Evolutionary conservation across 176 grass and related monocot species (phyloP).

Genomic region (Cenchrus fungigraminus): DNA sequence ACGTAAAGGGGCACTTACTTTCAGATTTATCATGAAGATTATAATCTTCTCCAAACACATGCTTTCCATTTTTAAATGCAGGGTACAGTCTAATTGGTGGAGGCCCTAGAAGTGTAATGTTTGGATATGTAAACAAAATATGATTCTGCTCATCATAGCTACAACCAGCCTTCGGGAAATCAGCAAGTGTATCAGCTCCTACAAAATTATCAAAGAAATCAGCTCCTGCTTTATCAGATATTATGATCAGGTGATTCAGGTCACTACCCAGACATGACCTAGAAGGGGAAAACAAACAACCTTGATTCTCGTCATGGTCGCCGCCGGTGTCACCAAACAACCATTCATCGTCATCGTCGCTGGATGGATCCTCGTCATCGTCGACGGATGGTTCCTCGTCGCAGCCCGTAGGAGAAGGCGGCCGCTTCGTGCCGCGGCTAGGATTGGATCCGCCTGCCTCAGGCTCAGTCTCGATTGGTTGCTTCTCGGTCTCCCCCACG

Average conservation of each 20-base stretch:
- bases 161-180: conserved; percentile 31
- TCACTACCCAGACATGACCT: too few relatives aligned
- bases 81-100: not conserved
- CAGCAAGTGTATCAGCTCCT: not conserved
- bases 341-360: not conserved
- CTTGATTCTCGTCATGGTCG: not conserved
- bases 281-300: not conserved
- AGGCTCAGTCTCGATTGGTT: too few relatives aligned
- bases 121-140: not conserved
- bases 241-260: too few relatives aligned
- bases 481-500: too few relatives aligned
- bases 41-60: conserved; percentile 1
- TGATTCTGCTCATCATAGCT: not conserved
- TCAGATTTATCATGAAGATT: conserved; percentile 36
- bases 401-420: too few relatives aligned
- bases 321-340: not conserved
- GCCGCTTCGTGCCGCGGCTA: too few relatives aligned
- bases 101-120: not conserved
- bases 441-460: too few relatives aligned
- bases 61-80: not conserved
- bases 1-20: not conserved
- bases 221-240: not conserved
- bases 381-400: too few relatives aligned
- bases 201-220: not conserved
- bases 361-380: not conserved